These are phyloP conservation scores for Lasiodiplodia hormozganensis DNA, from an alignment of 2,329 filamentous ascomycete genomes.

Conservation along the genomic window DNA sequence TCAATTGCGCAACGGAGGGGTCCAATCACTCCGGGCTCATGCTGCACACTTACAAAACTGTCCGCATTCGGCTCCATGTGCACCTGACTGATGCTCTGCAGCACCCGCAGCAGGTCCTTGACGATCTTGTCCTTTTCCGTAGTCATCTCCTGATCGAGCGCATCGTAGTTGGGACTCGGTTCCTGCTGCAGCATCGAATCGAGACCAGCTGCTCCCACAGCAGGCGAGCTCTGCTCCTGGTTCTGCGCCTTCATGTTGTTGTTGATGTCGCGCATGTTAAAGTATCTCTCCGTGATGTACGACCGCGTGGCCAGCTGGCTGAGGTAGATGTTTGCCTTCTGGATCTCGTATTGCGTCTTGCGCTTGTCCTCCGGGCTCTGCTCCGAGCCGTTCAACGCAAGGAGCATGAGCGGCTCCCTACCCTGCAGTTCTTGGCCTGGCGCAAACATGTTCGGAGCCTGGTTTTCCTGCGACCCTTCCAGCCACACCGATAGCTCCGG, in stretches of 20 bases:
- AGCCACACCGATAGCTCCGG: constrained; percentile 68
- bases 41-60: constrained; percentile 62
- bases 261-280: constrained; percentile 74
- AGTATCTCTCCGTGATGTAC: constrained; percentile 86
- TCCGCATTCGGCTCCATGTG: constrained; percentile 79
- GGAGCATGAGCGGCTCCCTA: constrained; percentile 34
- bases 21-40: constrained; percentile 5
- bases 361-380: constrained; percentile 46
- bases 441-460: constrained; percentile 29
- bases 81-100: constrained; percentile 79
- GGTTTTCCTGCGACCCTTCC: constrained; percentile 45
- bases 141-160: constrained; percentile 69
- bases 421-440: constrained; percentile 33
- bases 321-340: constrained; percentile 88
- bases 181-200: constrained; percentile 42
- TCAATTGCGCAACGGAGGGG: constrained; percentile 16
- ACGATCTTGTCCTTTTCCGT: constrained; percentile 83
- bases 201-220: constrained; percentile 45
- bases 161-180: constrained; percentile 44
- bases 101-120: constrained; percentile 75
- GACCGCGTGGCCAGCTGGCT: constrained; percentile 82
- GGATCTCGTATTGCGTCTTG: constrained; percentile 79
- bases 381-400: constrained; percentile 33
- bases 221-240: constrained; percentile 46
- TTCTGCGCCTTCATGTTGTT: constrained; percentile 52